These are phyloP conservation scores for Ramaria rubella DNA, from an alignment of 768 basidiomycete species.

Conservation along the genomic window DNA sequence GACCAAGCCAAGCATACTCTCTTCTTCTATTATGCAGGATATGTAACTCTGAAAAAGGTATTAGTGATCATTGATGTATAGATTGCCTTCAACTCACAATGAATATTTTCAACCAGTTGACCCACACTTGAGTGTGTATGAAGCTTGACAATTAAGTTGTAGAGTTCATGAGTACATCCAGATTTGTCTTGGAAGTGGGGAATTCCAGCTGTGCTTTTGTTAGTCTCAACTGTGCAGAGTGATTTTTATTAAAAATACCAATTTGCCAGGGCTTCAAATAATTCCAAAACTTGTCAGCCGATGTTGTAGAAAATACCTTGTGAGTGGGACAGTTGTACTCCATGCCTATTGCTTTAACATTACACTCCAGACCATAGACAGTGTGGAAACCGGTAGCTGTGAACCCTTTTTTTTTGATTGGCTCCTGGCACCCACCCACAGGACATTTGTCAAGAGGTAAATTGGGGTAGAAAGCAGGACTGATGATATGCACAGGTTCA, in stretches of 20 bases:
- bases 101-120: background rate
- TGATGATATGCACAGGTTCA: background rate
- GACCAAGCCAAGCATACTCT: background rate
- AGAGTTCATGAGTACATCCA: background rate
- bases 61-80: background rate
- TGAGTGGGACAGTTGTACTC: background rate
- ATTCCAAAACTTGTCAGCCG: background rate
- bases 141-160: background rate
- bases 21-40: background rate
- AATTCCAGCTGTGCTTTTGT: background rate
- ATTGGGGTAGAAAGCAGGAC: background rate
- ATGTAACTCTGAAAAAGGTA: background rate
- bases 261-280: background rate
- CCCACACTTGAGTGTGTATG: background rate
- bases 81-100: background rate
- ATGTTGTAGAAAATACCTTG: background rate
- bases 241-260: background rate
- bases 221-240: background rate
- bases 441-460: too few species aligned
- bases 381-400: background rate
- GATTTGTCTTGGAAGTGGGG: background rate
- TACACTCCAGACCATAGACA: background rate
- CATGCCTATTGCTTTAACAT: constrained; percentile 2
- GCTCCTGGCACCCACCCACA: background rate
- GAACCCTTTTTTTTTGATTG: background rate